Evolutionary conservation across 2,329 filamentous ascomycete species (phyloP).

Genomic region (Penicillium frequentans): DNA sequence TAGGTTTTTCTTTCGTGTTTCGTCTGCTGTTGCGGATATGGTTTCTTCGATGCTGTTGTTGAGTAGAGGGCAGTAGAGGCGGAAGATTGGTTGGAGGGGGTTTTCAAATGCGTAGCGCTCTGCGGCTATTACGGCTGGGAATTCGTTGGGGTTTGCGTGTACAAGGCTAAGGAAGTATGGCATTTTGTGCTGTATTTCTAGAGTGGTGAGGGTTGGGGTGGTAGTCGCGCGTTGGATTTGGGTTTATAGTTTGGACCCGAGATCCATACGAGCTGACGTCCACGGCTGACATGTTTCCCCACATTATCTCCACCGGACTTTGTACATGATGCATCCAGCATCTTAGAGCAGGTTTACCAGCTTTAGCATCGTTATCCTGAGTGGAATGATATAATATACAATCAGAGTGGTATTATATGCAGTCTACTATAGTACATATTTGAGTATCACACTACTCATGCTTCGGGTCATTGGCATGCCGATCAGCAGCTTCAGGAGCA

Average conservation of each 20-base stretch:
- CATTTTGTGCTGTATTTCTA: not conserved
- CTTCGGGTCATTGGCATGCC: not conserved
- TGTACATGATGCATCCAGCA: not conserved
- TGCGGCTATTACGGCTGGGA: not conserved
- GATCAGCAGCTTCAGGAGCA: not conserved
- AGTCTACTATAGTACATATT: not conserved
- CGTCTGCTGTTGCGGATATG: not conserved
- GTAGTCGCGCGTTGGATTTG: not conserved
- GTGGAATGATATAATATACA: not conserved
- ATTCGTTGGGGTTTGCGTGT: not conserved
- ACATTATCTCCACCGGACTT: not conserved
- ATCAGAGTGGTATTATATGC: not conserved
- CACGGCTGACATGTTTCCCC: not conserved
- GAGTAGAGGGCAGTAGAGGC: conserved; percentile 1
- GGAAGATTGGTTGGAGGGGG: conserved; percentile 1
- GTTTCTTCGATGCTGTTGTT: not conserved
- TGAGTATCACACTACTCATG: not conserved
- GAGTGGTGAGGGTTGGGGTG: not conserved
- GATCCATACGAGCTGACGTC: not conserved
- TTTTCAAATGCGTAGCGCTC: conserved; percentile 5
- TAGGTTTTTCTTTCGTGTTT: not conserved
- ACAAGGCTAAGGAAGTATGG: not conserved
- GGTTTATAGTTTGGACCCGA: not conserved
- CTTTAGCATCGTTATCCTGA: too few relatives aligned
- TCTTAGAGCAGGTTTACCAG: not conserved